These are phyloP conservation scores for Peziza echinospora DNA, from an alignment of 495 filamentous ascomycete genomes.

Conservation along the genomic window DNA sequence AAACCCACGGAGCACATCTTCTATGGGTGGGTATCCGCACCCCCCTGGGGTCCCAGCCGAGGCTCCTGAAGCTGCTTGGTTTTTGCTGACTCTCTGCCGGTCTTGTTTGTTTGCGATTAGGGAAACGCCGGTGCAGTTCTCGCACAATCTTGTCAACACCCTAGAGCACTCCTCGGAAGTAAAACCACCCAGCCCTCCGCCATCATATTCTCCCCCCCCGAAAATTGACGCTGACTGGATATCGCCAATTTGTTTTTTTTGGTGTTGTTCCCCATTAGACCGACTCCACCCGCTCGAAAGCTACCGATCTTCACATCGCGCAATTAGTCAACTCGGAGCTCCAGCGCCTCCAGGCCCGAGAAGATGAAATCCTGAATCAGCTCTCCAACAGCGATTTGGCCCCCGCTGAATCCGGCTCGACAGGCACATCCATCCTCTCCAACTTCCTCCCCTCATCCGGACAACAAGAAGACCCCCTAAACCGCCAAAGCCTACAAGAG, in stretches of 20 bases:
- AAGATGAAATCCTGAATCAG: conserved; percentile 35
- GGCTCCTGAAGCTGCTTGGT: no score
- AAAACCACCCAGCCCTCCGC: conserved; percentile 15
- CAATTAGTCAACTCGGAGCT: conserved; percentile 70
- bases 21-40: not conserved
- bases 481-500: no score
- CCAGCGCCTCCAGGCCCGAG: conserved; percentile 40
- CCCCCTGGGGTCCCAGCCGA: not conserved
- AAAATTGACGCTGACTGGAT: no score
- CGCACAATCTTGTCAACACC: conserved; percentile 56
- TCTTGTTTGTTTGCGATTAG: no score
- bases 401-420: conserved; percentile 9
- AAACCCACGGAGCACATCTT: not conserved
- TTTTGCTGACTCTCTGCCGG: no score
- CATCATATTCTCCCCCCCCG: not conserved
- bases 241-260: no score
- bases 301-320: conserved; percentile 74
- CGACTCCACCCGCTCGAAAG: conserved; percentile 63
- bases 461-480: no score
- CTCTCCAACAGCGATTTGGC: conserved; percentile 39
- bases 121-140: conserved; percentile 66
- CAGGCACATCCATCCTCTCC: conserved; percentile 34
- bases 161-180: conserved; percentile 76
- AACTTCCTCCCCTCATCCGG: conserved; percentile 21
- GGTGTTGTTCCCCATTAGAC: conserved; percentile 26